These are phyloP conservation scores for Solanum rostratum DNA, from an alignment of 257 asterid genomes.

Conservation along the genomic window DNA sequence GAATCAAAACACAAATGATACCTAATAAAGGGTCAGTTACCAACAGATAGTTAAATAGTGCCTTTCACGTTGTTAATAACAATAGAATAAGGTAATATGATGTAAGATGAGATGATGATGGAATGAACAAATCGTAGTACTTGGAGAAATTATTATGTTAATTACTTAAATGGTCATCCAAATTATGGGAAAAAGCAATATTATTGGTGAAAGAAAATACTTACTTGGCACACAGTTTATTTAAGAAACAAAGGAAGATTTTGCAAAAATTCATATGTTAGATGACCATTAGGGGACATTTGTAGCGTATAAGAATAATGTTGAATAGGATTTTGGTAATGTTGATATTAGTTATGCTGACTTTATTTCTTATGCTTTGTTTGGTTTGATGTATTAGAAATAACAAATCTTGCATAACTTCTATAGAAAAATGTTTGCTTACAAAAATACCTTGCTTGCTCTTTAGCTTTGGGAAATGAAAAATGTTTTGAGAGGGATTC, in stretches of 20 bases:
- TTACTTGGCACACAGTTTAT: background rate
- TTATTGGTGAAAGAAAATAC: background rate
- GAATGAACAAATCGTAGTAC: background rate
- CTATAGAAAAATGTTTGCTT: too few species aligned
- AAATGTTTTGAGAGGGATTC: too few species aligned
- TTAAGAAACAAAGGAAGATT: background rate
- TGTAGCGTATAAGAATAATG: too few species aligned
- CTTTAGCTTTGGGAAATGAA: too few species aligned
- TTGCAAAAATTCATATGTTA: background rate
- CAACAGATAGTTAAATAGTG: background rate
- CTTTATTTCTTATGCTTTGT: too few species aligned
- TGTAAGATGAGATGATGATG: background rate
- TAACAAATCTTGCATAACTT: too few species aligned
- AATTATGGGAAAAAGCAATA: background rate
- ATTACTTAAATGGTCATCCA: background rate
- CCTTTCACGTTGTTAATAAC: background rate
- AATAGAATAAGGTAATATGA: background rate
- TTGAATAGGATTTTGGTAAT: too few species aligned
- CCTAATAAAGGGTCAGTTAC: background rate
- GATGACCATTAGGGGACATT: background rate
- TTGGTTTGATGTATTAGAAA: too few species aligned
- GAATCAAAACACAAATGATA: background rate
- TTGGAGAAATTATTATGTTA: background rate
- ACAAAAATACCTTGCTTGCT: too few species aligned
- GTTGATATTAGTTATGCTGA: too few species aligned